Percentiles rank a stretch among this genome's conserved stretches.
These are phyloP conservation scores for Globisporangium barbulae DNA, from an alignment of 352 stramenopile genomes.

Conservation along the genomic window DNA sequence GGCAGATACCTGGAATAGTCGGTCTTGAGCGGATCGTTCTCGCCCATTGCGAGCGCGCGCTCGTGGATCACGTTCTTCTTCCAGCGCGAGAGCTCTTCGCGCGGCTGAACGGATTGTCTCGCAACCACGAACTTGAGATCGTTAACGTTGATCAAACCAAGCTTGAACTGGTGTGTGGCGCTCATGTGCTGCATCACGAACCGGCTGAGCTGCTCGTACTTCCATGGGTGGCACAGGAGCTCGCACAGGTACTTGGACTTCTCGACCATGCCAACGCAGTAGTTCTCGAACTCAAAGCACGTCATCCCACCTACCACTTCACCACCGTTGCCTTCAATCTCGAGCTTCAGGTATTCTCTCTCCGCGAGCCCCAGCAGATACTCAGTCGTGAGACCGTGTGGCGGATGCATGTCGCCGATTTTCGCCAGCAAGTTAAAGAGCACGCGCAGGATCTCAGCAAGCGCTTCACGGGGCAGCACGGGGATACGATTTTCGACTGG, in stretches of 20 bases:
- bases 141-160: constrained; percentile 85
- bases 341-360: constrained; percentile 61
- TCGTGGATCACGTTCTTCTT: constrained; percentile 85
- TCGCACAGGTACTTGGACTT: constrained; percentile 68
- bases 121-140: constrained; percentile 86
- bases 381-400: constrained; percentile 30
- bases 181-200: constrained; percentile 87
- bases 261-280: constrained; percentile 47
- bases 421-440: constrained; percentile 49
- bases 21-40: constrained; percentile 90
- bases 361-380: constrained; percentile 45
- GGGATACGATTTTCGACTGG: constrained; percentile 22
- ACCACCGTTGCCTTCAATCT: constrained; percentile 17
- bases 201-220: constrained; percentile 74
- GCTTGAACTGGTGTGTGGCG: constrained; percentile 79
- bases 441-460: constrained; percentile 48
- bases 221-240: constrained; percentile 65
- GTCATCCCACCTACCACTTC: constrained; percentile 56
- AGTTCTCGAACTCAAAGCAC: constrained; percentile 66
- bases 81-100: constrained; percentile 54
- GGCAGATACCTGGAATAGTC: constrained; percentile 92
- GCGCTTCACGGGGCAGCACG: constrained; percentile 38
- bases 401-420: constrained; percentile 54
- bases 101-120: constrained; percentile 40
- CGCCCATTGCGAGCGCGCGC: constrained; percentile 84